Conservation (phyloP, 495 filamentous ascomycete genomes). For the Penicillium coffeae region DNA sequence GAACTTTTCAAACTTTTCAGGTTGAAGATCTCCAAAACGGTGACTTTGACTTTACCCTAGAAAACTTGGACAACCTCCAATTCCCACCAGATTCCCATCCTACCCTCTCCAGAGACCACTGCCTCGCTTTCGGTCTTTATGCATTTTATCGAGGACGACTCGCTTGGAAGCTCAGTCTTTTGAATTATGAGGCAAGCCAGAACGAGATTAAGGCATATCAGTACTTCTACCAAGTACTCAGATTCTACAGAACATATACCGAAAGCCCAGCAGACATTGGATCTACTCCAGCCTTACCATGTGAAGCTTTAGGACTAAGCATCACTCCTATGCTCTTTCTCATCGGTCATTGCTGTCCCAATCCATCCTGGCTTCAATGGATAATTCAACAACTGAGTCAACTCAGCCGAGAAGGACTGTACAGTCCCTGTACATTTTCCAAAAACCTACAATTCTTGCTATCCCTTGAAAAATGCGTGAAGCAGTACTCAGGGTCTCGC, state of each 20-base stretch:
- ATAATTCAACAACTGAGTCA: slow-evolving; percentile 1
- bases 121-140: slow-evolving; percentile 3
- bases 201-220: slow-evolving; percentile 7
- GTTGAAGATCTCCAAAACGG: not conserved
- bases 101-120: not conserved
- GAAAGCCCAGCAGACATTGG: not conserved
- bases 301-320: slow-evolving; percentile 4
- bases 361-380: slow-evolving; percentile 6
- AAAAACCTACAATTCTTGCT: slow-evolving; percentile 6
- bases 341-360: slow-evolving; percentile 5
- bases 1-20: not conserved
- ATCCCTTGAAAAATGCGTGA: slow-evolving; percentile 4
- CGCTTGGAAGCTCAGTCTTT: slow-evolving; percentile 3
- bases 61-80: not conserved
- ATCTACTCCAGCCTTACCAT: not conserved
- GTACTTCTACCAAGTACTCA: slow-evolving; percentile 3
- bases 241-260: slow-evolving; percentile 2
- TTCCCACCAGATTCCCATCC: slow-evolving; percentile 2
- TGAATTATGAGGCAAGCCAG: not conserved
- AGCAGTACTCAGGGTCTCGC: not conserved
- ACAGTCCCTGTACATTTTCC: slow-evolving; percentile 4
- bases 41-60: not conserved
- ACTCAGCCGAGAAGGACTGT: slow-evolving; percentile 5
- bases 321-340: slow-evolving; percentile 7
- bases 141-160: slow-evolving; percentile 6